Conservation (phyloP, 352 stramenopile genomes). For the Aphanomyces euteiches region DNA sequence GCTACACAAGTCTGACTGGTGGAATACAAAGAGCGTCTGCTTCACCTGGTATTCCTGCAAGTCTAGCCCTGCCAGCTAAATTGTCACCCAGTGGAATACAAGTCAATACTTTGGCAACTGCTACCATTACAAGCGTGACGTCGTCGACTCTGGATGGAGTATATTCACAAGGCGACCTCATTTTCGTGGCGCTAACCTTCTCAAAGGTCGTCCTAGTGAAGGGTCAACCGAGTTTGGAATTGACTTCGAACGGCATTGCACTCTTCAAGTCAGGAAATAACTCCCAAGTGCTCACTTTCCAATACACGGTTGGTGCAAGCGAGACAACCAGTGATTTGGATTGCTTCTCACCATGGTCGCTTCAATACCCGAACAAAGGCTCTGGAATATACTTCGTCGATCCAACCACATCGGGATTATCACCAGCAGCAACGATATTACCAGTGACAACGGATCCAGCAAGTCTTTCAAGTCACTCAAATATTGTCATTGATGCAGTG, state of each 20-base stretch:
- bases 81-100: constrained; percentile 34
- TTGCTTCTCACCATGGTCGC: constrained; percentile 45
- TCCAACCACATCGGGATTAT: constrained; percentile 19
- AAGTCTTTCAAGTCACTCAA: constrained; percentile 40
- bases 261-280: constrained; percentile 47
- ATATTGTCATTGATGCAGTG: constrained; percentile 45
- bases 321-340: constrained; percentile 48
- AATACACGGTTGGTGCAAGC: constrained; percentile 53
- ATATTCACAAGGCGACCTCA: constrained; percentile 61
- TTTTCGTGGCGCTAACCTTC: constrained; percentile 58
- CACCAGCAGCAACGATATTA: constrained; percentile 31
- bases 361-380: constrained; percentile 35
- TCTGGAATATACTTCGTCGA: constrained; percentile 26
- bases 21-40: constrained; percentile 46
- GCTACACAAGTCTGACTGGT: constrained; percentile 37
- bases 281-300: constrained; percentile 51
- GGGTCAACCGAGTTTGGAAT: constrained; percentile 50
- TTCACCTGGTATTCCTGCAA: constrained; percentile 36
- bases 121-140: constrained; percentile 42
- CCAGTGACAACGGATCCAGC: constrained; percentile 30
- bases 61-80: constrained; percentile 36
- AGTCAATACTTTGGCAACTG: constrained; percentile 39
- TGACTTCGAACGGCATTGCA: constrained; percentile 63
- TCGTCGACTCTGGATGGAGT: constrained; percentile 42
- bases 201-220: constrained; percentile 46